Evolutionary conservation across 1,284 basidiomycete genomes (phyloP).

Genomic region (Gomphus sp.): DNA sequence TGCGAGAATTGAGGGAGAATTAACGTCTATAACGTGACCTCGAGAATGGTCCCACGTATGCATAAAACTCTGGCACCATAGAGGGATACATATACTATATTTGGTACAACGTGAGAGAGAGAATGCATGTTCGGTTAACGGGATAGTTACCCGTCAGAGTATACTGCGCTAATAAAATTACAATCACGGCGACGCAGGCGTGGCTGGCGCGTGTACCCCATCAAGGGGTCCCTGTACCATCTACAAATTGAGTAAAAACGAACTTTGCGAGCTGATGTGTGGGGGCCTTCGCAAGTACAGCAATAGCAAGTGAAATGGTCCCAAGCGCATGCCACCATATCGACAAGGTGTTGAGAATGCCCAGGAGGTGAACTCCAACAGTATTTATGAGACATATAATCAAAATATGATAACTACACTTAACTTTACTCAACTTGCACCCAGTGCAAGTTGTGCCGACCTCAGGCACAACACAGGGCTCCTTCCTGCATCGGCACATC

Average conservation of each 20-base stretch:
- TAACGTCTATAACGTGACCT: too few relatives aligned
- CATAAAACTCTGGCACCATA: too few relatives aligned
- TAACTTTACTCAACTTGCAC: too few relatives aligned
- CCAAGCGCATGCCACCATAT: slow-evolving; percentile 68
- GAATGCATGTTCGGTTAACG: background rate
- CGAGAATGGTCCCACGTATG: too few relatives aligned
- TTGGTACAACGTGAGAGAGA: background rate
- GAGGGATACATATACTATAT: too few relatives aligned
- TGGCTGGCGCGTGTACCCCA: slow-evolving; percentile 61
- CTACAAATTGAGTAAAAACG: slow-evolving; percentile 62
- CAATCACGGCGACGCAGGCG: slow-evolving; percentile 62
- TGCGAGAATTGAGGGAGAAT: too few relatives aligned
- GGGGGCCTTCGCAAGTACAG: slow-evolving; percentile 60
- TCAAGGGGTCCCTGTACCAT: slow-evolving; percentile 53
- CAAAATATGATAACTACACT: too few relatives aligned
- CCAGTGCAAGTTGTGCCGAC: too few relatives aligned
- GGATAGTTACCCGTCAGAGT: slow-evolving; percentile 46
- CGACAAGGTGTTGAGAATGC: slow-evolving; percentile 62
- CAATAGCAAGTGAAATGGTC: slow-evolving; percentile 54
- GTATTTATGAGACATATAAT: slow-evolving; percentile 51
- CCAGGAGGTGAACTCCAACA: slow-evolving; percentile 56
- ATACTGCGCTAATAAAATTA: slow-evolving; percentile 65
- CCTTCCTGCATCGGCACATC: too few relatives aligned
- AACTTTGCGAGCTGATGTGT: slow-evolving; percentile 57
- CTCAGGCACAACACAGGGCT: too few relatives aligned